Conservation (phyloP, 768 basidiomycete genomes). For the Tylopilus intermedius region DNA sequence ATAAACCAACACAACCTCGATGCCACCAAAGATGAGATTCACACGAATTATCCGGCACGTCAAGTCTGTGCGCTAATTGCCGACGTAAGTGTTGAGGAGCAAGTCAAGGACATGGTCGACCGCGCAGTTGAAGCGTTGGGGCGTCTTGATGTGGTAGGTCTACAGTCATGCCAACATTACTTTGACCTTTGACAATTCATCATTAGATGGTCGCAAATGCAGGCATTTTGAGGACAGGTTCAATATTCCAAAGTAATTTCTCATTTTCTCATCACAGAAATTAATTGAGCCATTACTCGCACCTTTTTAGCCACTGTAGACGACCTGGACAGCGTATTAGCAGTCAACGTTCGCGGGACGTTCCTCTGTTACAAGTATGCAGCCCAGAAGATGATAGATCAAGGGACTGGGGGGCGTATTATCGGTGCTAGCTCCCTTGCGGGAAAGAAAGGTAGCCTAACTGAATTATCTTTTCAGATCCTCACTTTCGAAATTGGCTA, state of each 20-base stretch:
- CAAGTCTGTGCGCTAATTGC: slow-evolving; percentile 13
- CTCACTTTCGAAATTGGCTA: neutral
- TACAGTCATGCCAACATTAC: neutral
- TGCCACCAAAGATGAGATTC: slow-evolving; percentile 12
- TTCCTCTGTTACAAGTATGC: slow-evolving; percentile 42
- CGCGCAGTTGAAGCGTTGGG: slow-evolving; percentile 23
- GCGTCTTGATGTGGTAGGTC: slow-evolving; percentile 33
- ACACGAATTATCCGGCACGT: slow-evolving; percentile 2
- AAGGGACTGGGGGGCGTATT: slow-evolving; percentile 39
- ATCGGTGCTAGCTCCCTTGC: slow-evolving; percentile 36
- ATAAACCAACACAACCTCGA: slow-evolving; percentile 17
- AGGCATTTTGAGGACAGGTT: slow-evolving; percentile 11
- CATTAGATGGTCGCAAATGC: slow-evolving; percentile 19
- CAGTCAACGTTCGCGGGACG: slow-evolving; percentile 37
- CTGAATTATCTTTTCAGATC: neutral
- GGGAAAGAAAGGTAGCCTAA: slow-evolving; percentile 27
- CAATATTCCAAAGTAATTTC: slow-evolving; percentile 6
- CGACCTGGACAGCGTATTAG: slow-evolving; percentile 31
- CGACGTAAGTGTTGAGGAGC: slow-evolving; percentile 27
- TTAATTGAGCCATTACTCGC: neutral
- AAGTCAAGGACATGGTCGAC: slow-evolving; percentile 31
- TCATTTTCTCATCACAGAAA: neutral
- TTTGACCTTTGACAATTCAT: slow-evolving; percentile 3
- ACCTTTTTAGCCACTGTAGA: slow-evolving; percentile 26
- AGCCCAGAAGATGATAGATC: slow-evolving; percentile 41